These are phyloP conservation scores for Sporothrix variecibatus DNA, from an alignment of 2,329 filamentous ascomycete genomes.

Conservation along the genomic window DNA sequence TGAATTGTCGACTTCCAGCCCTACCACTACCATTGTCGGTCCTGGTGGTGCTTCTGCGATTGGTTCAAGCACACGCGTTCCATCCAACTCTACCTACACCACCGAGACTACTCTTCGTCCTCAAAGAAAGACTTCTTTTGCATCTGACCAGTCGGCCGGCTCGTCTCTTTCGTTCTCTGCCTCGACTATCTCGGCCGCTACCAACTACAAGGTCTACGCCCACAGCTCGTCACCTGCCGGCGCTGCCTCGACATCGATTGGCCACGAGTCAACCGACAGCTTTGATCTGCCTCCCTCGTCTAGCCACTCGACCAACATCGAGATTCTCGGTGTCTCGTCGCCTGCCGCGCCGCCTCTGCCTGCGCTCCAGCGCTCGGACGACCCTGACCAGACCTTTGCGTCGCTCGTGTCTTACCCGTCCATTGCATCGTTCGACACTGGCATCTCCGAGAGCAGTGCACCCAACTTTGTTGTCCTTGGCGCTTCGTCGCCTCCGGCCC, in stretches of 20 bases:
- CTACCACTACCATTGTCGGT: constrained; percentile 17
- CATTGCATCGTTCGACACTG: constrained; percentile 30
- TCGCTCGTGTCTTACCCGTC: constrained; percentile 36
- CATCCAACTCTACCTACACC: background rate
- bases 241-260: background rate
- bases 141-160: constrained; percentile 39
- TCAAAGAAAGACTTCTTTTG: constrained; percentile 42
- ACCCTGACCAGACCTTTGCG: constrained; percentile 29
- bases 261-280: constrained; percentile 43
- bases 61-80: background rate
- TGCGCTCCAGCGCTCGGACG: constrained; percentile 24
- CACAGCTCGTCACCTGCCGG: constrained; percentile 46
- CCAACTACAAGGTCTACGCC: constrained; percentile 58
- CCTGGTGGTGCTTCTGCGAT: constrained; percentile 9
- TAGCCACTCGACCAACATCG: constrained; percentile 51
- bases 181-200: constrained; percentile 52
- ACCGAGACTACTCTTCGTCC: background rate
- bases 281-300: constrained; percentile 44
- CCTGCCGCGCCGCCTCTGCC: constrained; percentile 45
- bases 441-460: constrained; percentile 36
- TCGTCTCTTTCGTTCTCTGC: constrained; percentile 42
- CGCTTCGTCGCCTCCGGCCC: constrained; percentile 40
- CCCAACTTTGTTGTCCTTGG: constrained; percentile 55
- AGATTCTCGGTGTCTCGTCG: constrained; percentile 54
- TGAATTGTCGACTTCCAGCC: constrained; percentile 36